phyloP scores from a whole-genome alignment of 257 asterid species.

The Solanum infundibuliforme region DNA sequence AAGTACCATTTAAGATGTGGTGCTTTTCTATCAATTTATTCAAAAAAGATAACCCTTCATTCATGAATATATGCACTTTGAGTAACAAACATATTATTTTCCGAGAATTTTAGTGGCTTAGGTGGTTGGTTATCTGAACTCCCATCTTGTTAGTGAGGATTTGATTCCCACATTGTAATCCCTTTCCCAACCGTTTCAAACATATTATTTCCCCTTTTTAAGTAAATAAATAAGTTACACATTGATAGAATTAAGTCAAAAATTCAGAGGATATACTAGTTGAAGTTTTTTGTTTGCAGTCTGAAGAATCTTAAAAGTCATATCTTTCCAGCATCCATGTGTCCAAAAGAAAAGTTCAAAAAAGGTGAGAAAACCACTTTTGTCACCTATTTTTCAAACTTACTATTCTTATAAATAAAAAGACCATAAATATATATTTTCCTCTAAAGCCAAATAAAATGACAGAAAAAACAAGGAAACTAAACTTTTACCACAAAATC shows the following conservation, averaged over 20 bases:
- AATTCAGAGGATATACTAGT: neutral
- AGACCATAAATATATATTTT: neutral
- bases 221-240: neutral
- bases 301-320: slow-evolving; percentile 5
- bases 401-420: neutral
- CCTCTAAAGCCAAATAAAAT: neutral
- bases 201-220: neutral
- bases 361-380: neutral
- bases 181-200: neutral
- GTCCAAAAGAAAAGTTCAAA: slow-evolving; percentile 3
- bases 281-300: neutral
- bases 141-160: fast-evolving
- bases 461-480: neutral
- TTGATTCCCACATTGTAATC: too few species aligned
- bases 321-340: slow-evolving; percentile 7
- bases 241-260: neutral
- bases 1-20: neutral
- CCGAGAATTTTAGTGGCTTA: neutral
- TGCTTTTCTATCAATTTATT: neutral
- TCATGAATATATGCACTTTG: neutral
- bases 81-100: neutral
- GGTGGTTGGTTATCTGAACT: neutral
- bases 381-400: neutral
- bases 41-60: neutral
- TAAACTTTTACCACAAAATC: neutral